Base-by-base conservation (phyloP, 1,284 basidiomycete genomes). In the Naganishia sp. region DNA sequence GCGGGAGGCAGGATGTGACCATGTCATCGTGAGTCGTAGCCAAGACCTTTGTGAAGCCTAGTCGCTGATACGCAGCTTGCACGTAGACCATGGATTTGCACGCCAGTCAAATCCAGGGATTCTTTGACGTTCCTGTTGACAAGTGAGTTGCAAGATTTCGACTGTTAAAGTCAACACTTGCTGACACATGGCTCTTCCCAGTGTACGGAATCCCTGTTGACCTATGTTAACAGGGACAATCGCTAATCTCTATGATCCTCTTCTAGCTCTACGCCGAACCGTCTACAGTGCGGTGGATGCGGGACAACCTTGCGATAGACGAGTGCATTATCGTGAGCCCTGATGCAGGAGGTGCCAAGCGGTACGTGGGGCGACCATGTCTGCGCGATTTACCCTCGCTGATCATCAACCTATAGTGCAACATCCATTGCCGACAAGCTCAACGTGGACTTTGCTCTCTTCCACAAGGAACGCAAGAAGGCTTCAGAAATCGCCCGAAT, bases 51-150 rank as follows among this genome's bases (percentile, higher is more conserved):
- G 36, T 39, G 10, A 39, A 39, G 36, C 2, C 6, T 7, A 13
- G 7, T 7, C 18, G 36, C 36, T 39, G 28, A 46, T 15, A 10
- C 61, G 44, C 46, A 39, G 31, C 53, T 44, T 11, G 46, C 21
- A 11, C 28, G 7, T 74, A 97, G 95, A 98, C 93, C 36, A 99
- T 95, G 94, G 94, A 96, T 81, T 82, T 97, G 73, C 93, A 97
- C 77, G 94, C 94, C 55, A 94, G 92, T n/a, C 94, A 96, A 77
- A 97, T 97, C 71, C 94, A 99, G 81, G 96, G 96, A 43, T 99
- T 99, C 84, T 99, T 99, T 80, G 95, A 99, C 80, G 95, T 98
- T n/a, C 96, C 96, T 18, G 95, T 99, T 70, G 95, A 99, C 84
- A 97, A 97, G 94, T 96, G 79, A 85, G 92, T 87, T 57, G 15